Evolutionary conservation across 2,329 filamentous ascomycete species (phyloP), one percentile per base, ranked within the genome.

Genomic region (Colletotrichum paranaense): DNA sequence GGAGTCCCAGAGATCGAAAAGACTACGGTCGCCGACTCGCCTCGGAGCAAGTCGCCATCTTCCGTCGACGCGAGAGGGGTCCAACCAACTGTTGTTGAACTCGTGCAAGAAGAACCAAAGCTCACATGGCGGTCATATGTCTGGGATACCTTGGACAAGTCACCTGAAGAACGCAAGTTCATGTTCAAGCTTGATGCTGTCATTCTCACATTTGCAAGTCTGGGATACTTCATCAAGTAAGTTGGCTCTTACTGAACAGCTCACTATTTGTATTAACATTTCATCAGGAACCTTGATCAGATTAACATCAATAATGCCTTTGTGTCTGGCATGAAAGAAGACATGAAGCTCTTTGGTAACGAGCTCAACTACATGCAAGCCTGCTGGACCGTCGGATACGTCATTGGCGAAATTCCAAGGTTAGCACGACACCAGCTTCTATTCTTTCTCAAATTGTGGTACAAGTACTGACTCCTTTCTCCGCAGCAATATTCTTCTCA

Each of bases 61-160:
- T 65, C 67, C 1, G 19, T 55, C 6, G 55, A 14, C 1, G 67
- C 9, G 5, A n/a, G 42, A 7, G 46, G 38, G 14, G 56, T 22
- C 9, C 46, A 59, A 7, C 30, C 70, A 1, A 26, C 38, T 19
- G 59, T 35, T 5, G 35, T 53, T 1, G 62, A 72, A 30, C 46
- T 76, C 38, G 72, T 79, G 19, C 76, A 78, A 28, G 73, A 80
- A 38, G 77, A 77, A 7, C 83, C 82, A 0, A 82, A 82, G 59
- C 72, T 74, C 42, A 86, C 83, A 28, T 88, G 86, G 86, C 81
- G 81, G 28, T 86, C 85, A 0, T 85, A 86, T 58, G 11, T 88
- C n/a, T 88, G 86, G 86, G 86, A 88, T 72, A 86, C 85, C 0
- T 80, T 87, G 26, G 83, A 85, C 71, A 85, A 85, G 74, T 80